Conservation (phyloP, 1,139 yeast genomes). For the Oligophagozyma castellii region DNA sequence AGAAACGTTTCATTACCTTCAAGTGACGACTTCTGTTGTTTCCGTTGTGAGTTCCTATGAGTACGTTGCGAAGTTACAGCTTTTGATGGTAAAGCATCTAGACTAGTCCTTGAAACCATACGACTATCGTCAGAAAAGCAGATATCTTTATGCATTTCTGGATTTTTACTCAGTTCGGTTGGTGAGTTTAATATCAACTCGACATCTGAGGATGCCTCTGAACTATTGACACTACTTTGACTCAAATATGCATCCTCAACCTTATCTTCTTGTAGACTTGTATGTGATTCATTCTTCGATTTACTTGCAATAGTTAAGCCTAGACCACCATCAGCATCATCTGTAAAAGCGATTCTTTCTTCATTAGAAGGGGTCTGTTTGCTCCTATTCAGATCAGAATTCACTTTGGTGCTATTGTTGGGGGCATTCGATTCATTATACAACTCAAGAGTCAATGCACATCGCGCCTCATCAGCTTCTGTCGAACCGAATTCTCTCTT, state of each 20-base stretch:
- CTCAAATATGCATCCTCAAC: too few relatives aligned
- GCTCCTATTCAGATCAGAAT: background rate
- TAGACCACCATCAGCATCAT: background rate
- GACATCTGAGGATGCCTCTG: slow-evolving; percentile 6
- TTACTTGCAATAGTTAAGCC: background rate
- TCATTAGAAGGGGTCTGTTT: slow-evolving; percentile 1
- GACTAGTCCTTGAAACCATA: background rate
- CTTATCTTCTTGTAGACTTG: too few relatives aligned
- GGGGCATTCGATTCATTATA: slow-evolving; percentile 1
- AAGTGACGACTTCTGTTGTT: background rate
- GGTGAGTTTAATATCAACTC: slow-evolving; percentile 16
- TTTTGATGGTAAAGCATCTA: too few relatives aligned
- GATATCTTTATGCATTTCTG: background rate
- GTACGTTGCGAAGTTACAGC: background rate
- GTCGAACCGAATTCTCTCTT: slow-evolving; percentile 1
- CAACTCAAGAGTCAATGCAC: slow-evolving; percentile 17
- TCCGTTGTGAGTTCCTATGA: background rate
- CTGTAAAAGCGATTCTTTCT: background rate
- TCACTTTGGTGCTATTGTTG: slow-evolving; percentile 2
- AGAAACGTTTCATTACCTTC: too few relatives aligned
- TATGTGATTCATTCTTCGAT: background rate
- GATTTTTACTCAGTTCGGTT: background rate
- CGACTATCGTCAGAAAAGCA: background rate
- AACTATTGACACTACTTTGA: background rate
- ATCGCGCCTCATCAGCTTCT: slow-evolving; percentile 18